A percentile compares a stretch with the other conserved stretches of the same genome.
Evolutionary conservation across 495 filamentous ascomycete species (phyloP).

Genomic region (Penicillium mononematosum): DNA sequence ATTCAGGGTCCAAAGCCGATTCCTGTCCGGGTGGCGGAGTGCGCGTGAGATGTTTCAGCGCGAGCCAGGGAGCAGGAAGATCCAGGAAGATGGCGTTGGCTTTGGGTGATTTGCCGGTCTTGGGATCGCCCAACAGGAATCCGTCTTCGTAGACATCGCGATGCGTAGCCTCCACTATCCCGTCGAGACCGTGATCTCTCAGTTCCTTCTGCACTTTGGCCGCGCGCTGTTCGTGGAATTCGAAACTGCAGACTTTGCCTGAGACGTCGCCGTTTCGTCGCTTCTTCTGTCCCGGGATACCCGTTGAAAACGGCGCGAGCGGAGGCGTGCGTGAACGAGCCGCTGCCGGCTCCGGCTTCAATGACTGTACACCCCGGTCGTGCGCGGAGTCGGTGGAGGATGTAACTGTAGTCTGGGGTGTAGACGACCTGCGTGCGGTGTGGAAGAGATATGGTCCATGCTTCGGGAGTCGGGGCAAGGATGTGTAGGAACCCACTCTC

Average conservation of each 20-base stretch:
- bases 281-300: conserved; percentile 48
- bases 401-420: conserved; percentile 94
- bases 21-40: conserved; percentile 37
- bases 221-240: conserved; percentile 81
- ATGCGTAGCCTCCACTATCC: conserved; percentile 76
- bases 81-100: conserved; percentile 89
- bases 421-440: conserved; percentile 98
- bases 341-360: conserved; percentile 92
- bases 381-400: conserved; percentile 81
- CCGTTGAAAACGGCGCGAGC: conserved; percentile 86
- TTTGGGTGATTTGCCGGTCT: conserved; percentile 53
- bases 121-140: conserved; percentile 59
- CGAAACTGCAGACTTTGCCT: conserved; percentile 89
- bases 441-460: conserved; percentile 86
- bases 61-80: conserved; percentile 89
- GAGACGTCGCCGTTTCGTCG: conserved; percentile 32
- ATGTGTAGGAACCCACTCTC: conserved; percentile 85
- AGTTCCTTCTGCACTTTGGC: conserved; percentile 73
- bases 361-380: conserved; percentile 78
- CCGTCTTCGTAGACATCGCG: conserved; percentile 89
- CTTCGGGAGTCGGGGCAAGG: conserved; percentile 85
- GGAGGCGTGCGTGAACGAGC: conserved; percentile 90
- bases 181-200: conserved; percentile 65
- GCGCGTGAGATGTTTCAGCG: conserved; percentile 78
- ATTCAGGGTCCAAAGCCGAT: conserved; percentile 68